phyloP scores from a whole-genome alignment of 768 basidiomycete species.

The Xerocomus spinulosus region DNA sequence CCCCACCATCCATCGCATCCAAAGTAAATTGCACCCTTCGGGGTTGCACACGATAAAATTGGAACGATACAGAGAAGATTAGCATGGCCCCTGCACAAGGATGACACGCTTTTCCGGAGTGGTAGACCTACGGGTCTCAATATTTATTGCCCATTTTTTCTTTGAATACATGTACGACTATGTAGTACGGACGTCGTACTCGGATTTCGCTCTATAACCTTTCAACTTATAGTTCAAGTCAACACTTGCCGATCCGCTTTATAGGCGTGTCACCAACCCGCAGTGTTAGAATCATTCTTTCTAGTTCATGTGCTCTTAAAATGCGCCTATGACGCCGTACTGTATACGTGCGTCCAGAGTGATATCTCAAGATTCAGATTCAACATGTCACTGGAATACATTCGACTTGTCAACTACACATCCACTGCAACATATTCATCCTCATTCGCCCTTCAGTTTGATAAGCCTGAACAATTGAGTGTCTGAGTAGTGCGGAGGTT shows the following conservation, averaged over 20 bases:
- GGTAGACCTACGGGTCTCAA: constrained; percentile 54
- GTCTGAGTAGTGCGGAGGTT: neutral
- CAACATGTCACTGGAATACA: too few relatives aligned
- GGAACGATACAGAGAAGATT: constrained; percentile 99
- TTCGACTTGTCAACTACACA: neutral
- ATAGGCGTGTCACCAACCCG: too few relatives aligned
- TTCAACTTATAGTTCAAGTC: too few relatives aligned
- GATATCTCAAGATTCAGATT: too few relatives aligned
- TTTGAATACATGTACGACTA: too few relatives aligned
- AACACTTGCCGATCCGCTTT: too few relatives aligned
- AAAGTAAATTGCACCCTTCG: constrained; percentile 60
- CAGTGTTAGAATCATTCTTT: too few relatives aligned
- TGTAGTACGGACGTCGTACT: too few relatives aligned
- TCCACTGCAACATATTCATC: neutral
- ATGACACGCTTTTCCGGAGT: constrained; percentile 99
- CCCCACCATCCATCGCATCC: rapidly evolving
- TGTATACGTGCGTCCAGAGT: too few relatives aligned
- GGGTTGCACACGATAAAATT: constrained; percentile 97
- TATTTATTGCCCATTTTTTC: constrained; percentile 31
- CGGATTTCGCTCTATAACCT: too few relatives aligned
- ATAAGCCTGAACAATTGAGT: neutral
- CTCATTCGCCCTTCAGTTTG: neutral
- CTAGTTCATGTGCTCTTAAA: too few relatives aligned
- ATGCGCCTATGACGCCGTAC: too few relatives aligned
- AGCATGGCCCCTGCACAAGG: constrained; percentile 99